Evolutionary conservation across 1,139 yeast genomes (phyloP), one percentile per base, ranked within the genome.

Genomic region (Diutina sp.): DNA sequence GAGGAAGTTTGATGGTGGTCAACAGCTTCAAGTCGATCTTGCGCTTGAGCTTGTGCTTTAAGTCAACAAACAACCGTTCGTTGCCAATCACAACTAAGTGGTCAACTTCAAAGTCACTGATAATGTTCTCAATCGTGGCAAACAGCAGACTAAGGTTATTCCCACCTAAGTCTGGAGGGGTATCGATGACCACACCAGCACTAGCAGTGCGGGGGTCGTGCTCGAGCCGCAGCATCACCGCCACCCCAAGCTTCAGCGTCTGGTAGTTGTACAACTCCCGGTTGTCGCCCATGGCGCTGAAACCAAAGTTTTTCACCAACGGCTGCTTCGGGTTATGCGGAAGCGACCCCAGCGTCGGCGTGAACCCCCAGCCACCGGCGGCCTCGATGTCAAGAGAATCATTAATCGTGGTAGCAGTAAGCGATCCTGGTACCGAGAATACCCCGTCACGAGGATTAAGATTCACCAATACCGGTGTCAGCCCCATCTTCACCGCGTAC

Each of bases 281-380:
- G 67, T 90, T 90, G 16, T 83, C 84, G 3, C 71, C 63, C 30
- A 82, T 76, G 48, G 74, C 71, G 55, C 84, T 87, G 57, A 85
- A 77, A 0, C 99, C 99, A 68, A 77, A 90, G 64, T 80, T 84
- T 65, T 87, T 86, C 9, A 88, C 95, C 35, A 87, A 68, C 0
- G 98, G 98, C 66, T 89, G 95, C 66, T 90, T 89, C 16, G 93
- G 90, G 67, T 89, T 95, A 58, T 88, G 80, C 55, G 77, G 71
- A 1, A 95, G 81, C 0, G 95, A 88, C 29, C 98, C 98, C n/a
- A 91, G 87, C 0, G 96, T 87, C 55, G 87, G 81, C 8, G 93
- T 79, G 56, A 86, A 84, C 8, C 98, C 98, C 82, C 93, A 87
- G 1, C 90, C 89, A 50, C 74, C 73, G 14, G 75, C 71, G 55